phyloP scores from a whole-genome alignment of 2,329 filamentous ascomycete species.

The Penicillium griseofulvum region DNA sequence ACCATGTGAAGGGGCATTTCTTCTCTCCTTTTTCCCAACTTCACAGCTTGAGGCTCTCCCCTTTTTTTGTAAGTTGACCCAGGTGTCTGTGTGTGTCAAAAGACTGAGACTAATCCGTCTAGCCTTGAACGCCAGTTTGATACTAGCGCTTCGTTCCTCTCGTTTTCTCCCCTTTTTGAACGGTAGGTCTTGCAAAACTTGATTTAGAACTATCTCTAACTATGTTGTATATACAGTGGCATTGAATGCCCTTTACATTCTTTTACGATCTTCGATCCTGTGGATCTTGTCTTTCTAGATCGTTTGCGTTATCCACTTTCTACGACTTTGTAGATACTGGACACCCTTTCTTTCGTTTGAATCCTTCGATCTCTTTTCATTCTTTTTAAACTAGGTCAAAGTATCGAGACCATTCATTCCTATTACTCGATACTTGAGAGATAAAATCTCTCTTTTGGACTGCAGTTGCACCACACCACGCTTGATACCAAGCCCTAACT shows the following conservation, averaged over 20 bases:
- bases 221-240: constrained; percentile 23
- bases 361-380: neutral
- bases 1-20: neutral
- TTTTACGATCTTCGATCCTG: constrained; percentile 22
- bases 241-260: constrained; percentile 34
- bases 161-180: constrained; percentile 17
- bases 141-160: constrained; percentile 24
- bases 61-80: constrained; percentile 13
- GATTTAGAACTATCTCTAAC: neutral
- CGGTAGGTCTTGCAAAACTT: constrained; percentile 17
- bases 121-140: constrained; percentile 28
- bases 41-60: constrained; percentile 33
- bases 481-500: constrained; percentile 15
- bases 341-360: constrained; percentile 8
- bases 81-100: constrained; percentile 12
- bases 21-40: constrained; percentile 16
- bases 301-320: constrained; percentile 10
- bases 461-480: neutral
- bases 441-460: neutral
- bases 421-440: neutral
- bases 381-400: constrained; percentile 12
- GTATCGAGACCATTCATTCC: constrained; percentile 7
- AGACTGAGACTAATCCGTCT: constrained; percentile 10
- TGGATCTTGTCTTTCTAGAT: constrained; percentile 8
- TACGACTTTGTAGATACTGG: neutral